Base-by-base conservation (phyloP, 139 green algal species). In the Chlamydomonas applanata region DNA sequence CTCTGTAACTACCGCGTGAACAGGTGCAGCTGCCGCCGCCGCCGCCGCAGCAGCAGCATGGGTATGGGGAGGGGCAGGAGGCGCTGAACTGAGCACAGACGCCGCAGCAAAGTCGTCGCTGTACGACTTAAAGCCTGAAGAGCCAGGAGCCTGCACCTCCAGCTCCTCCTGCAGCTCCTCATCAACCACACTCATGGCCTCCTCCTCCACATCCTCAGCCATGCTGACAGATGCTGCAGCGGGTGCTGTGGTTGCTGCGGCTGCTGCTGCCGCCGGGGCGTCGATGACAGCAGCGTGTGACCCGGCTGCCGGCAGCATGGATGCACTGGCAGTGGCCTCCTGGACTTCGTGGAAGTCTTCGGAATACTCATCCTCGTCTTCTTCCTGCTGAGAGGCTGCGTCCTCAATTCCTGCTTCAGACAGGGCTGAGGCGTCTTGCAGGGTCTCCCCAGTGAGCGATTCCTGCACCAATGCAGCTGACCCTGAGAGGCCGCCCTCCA, bases 321-420 rank as follows among this genome's bases (percentile, higher is more conserved):
- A 49, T 11, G 53, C 20, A 29, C 9, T 25, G 9, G 53, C 53
- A 62, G 22, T 29, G 4, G 20, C 53, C 9, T 62, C 53, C 53
- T 62, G 53, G 22, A 29, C 13, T 25, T 25, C 69, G 7, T n/a
- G 32, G 35, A 69, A 69, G 62, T 69, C 62, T 16, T 54, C 62
- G 3, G 62, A 53, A 30, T 69, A 69, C 11, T 44, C 61, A 40
- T 64, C 44, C 19, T 22, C 53, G 7, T 77, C 72, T 20, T 46
- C 33, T 16, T 33, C 67, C 19, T 34, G 24, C 36, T 63, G 16
- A 4, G 30, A 14, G 2, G 3, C 20, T 54, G 34, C 62, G 33
- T 2, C 72, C 19, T 44, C 72, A 22, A 30, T 25, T 40, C 36
- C 59, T 14, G 56, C 4, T 54, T 20, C 34, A 33, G 29, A 11